Base-by-base conservation (phyloP, 257 asterid genomes). In the Solanum ossicruentum region DNA sequence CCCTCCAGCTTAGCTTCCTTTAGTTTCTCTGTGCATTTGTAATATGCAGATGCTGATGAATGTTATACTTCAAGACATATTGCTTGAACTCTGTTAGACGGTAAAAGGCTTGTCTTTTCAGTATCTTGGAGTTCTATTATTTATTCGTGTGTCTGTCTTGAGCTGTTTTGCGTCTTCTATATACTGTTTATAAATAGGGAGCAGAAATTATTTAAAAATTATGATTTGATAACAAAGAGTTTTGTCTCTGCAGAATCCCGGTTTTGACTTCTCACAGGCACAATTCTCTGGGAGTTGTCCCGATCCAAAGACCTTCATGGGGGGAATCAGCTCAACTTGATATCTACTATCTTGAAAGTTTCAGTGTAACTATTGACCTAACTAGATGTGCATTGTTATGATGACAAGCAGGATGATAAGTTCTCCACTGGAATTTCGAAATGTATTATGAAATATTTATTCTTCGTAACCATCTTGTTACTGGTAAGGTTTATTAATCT, bases 201-300 rank as follows among this genome's bases (percentile, higher is more conserved):
- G 13, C 41, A 73, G 58, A 73, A 73, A 26, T 2, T 43, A 8
- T 75, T 75, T 15, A 1, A 75, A 75, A 26, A 3, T 60, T 43
- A 8, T 39, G 36, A 41, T 32, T 52, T 70, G 67, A 57, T 57
- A 15, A 85, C 65, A 36, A n/a, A 51, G 36, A 72, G 20, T 63
- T 82, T 52, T 9, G 13, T 73, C 15, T 82, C 9, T 84, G 89
- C 95, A 94, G 98, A 94, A 94, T 89, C 97, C 98, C 8, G 98
- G 97, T 47, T 94, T 94, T 43, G 97, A 94, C 83, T 94, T 94
- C 90, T 93, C 98, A n/a, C 97, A 94, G 87, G 98, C 98, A 17
- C 97, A 94, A 80, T 94, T 94, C 91, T 87, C 89, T 6, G 98
- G 98, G 41, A 89, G 79, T 79, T 94, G 98, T 93, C 97, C 97